These are phyloP conservation scores for Thelonectria rubi DNA, from an alignment of 2,329 filamentous ascomycete species.

Conservation along the genomic window DNA sequence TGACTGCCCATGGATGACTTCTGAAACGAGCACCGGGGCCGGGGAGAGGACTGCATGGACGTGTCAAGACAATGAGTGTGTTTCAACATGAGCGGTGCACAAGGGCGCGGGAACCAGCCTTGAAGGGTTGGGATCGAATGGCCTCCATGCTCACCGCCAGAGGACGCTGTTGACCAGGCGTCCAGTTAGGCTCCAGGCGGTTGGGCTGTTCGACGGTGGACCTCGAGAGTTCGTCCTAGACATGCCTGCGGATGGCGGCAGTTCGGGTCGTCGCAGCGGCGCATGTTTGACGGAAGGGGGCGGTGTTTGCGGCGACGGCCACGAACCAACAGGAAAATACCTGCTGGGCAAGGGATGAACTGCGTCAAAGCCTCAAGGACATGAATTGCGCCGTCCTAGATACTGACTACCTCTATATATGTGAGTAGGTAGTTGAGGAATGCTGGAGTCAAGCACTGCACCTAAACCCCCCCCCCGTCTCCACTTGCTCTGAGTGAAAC, in stretches of 20 bases:
- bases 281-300: neutral
- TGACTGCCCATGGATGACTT: neutral
- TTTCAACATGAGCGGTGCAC: slow-evolving; percentile 15
- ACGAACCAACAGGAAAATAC: slow-evolving; percentile 29
- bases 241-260: neutral
- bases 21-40: slow-evolving; percentile 16
- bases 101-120: no score
- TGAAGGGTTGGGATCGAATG: no score
- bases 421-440: neutral
- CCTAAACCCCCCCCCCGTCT: slow-evolving; percentile 9
- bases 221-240: neutral
- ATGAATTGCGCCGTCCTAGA: neutral
- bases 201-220: slow-evolving; percentile 10
- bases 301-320: slow-evolving; percentile 22
- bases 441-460: neutral
- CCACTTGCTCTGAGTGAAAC: slow-evolving; percentile 35
- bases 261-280: slow-evolving; percentile 10
- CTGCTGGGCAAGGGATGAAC: no score
- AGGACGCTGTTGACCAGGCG: slow-evolving; percentile 2
- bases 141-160: slow-evolving; percentile 33
- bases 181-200: slow-evolving; percentile 2
- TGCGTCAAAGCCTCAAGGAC: neutral
- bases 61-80: neutral
- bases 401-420: neutral
- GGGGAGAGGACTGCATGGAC: slow-evolving; percentile 9